Evolutionary conservation across 768 basidiomycete genomes (phyloP).

Genomic region (Tricholoma sp.): DNA sequence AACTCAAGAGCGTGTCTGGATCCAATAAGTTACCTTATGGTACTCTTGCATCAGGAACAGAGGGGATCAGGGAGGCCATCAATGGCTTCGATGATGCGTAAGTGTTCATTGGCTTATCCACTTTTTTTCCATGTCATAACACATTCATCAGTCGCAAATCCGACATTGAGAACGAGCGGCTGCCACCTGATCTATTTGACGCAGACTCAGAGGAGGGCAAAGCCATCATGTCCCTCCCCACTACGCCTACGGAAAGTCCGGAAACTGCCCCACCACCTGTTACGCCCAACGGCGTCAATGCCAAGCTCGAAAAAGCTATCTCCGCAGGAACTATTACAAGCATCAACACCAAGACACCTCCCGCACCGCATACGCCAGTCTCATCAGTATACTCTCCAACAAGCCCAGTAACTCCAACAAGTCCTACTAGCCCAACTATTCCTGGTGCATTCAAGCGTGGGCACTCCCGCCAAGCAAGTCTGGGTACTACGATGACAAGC

Average conservation of each 20-base stretch:
- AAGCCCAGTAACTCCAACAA: conserved; percentile 35
- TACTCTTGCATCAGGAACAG: conserved; percentile 79
- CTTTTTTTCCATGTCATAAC: background rate
- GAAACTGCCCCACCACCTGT: conserved; percentile 36
- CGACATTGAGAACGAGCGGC: conserved; percentile 97
- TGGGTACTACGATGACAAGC: conserved; percentile 94
- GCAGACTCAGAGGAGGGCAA: conserved; percentile 67
- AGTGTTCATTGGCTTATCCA: conserved; percentile 28
- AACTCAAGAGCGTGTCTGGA: conserved; percentile 88
- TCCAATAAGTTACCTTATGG: conserved; percentile 76
- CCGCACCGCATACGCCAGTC: conserved; percentile 12
- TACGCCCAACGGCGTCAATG: conserved; percentile 40
- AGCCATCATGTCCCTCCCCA: conserved; percentile 54
- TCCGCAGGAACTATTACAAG: conserved; percentile 17
- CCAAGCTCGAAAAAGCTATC: conserved; percentile 37
- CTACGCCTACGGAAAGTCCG: conserved; percentile 47
- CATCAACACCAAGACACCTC: conserved; percentile 30
- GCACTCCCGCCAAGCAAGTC: conserved; percentile 71
- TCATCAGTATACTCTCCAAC: conserved; percentile 27
- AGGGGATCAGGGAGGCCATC: conserved; percentile 94
- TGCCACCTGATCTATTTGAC: conserved; percentile 95
- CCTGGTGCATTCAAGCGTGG: conserved; percentile 63
- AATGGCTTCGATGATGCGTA: conserved; percentile 94
- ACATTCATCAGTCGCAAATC: conserved; percentile 70
- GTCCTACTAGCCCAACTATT: conserved; percentile 25